Conservation (phyloP, 78 protist genomes). For the Dictyostelium firmibasis region DNA sequence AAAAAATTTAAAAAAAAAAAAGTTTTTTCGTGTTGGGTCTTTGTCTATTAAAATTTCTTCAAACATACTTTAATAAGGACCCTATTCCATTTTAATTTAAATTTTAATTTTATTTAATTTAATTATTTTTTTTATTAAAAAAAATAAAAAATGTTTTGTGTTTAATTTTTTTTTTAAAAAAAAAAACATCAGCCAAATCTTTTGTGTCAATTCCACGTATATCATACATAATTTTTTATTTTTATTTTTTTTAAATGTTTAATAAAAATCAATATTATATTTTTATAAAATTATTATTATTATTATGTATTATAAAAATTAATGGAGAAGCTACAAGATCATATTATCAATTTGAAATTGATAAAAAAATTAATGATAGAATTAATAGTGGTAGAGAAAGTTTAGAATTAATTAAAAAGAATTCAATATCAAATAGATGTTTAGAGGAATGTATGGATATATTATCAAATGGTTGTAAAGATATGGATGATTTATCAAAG, state of each 20-base stretch:
- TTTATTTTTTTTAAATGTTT: neutral
- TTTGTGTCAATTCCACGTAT: too few species aligned
- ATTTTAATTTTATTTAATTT: too few species aligned
- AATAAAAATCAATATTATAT: neutral
- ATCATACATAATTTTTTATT: neutral
- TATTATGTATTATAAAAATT: neutral
- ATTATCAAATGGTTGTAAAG: conserved; percentile 34
- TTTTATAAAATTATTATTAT: neutral
- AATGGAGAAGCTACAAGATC: neutral
- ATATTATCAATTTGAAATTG: conserved; percentile 26
- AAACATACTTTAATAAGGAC: too few species aligned
- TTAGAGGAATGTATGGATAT: conserved; percentile 49
- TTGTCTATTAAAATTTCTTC: too few species aligned
- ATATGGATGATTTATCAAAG: conserved; percentile 46
- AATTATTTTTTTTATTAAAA: neutral
- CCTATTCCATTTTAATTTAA: too few species aligned
- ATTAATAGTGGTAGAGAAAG: conserved; percentile 34
- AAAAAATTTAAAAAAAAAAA: neutral
- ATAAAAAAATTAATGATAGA: conserved; percentile 50
- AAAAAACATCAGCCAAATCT: too few species aligned
- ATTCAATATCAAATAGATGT: conserved; percentile 10
- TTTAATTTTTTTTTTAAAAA: too few species aligned
- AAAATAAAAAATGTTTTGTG: too few species aligned
- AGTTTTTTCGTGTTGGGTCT: neutral
- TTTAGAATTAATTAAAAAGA: conserved; percentile 19